These are phyloP conservation scores for Colletotrichum tabaci DNA, from an alignment of 2,329 filamentous ascomycete species.

Conservation along the genomic window DNA sequence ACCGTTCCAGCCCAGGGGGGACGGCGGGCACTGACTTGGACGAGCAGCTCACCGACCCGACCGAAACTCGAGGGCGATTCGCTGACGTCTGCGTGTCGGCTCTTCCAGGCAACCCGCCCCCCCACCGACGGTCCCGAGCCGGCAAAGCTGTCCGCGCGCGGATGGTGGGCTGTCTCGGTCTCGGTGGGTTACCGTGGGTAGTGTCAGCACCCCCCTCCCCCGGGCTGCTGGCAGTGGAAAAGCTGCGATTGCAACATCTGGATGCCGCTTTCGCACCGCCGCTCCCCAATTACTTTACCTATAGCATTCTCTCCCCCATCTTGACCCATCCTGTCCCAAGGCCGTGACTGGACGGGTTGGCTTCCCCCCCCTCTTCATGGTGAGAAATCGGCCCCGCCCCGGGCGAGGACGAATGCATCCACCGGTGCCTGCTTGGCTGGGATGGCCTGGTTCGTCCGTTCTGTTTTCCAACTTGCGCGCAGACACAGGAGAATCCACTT, in stretches of 20 bases:
- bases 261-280: conserved; percentile 34
- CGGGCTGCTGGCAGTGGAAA: background rate
- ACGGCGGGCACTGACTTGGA: conserved; percentile 23
- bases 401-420: conserved; percentile 25
- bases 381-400: conserved; percentile 27
- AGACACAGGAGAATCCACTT: conserved; percentile 19
- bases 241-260: conserved; percentile 20
- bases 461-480: conserved; percentile 2
- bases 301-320: background rate
- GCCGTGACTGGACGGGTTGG: no score
- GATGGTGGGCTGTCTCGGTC: background rate
- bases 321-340: background rate
- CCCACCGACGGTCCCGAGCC: conserved; percentile 35
- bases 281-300: background rate
- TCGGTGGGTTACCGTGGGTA: background rate
- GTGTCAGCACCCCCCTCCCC: no score
- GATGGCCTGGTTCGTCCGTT: background rate
- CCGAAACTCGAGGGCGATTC: conserved; percentile 12
- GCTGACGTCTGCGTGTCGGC: conserved; percentile 8
- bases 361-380: conserved; percentile 6
- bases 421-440: conserved; percentile 21
- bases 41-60: background rate
- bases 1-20: background rate
- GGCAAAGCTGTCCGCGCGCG: conserved; percentile 25
- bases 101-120: background rate